Evolutionary conservation across 768 basidiomycete genomes (phyloP).

Genomic region (Trametes elegans): DNA sequence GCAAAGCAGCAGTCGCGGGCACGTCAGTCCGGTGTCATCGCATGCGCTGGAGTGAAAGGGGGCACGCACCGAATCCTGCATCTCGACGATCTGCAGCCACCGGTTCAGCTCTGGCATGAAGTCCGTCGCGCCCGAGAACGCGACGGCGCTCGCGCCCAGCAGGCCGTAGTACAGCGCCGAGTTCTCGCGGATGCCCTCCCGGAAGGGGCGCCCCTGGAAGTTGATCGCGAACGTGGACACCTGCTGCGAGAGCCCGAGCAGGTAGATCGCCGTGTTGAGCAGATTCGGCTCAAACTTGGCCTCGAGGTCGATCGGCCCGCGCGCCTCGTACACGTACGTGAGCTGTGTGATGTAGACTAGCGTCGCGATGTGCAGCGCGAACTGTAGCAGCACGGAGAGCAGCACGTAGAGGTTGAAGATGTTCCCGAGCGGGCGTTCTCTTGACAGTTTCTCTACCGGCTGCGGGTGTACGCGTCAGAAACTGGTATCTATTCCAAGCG

Average conservation of each 20-base stretch:
- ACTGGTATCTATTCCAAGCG: too few species aligned
- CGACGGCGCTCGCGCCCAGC: conserved; percentile 84
- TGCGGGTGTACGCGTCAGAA: conserved; percentile 37
- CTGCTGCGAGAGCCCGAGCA: conserved; percentile 93
- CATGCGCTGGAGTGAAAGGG: background rate
- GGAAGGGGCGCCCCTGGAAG: conserved; percentile 96
- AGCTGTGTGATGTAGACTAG: conserved; percentile 93
- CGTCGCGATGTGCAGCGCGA: conserved; percentile 87
- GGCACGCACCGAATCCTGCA: conserved; percentile 66
- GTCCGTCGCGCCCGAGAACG: conserved; percentile 91
- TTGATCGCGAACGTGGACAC: conserved; percentile 99
- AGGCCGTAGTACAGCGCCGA: conserved; percentile 91
- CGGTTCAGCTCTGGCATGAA: conserved; percentile 93
- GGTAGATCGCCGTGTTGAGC: conserved; percentile 95
- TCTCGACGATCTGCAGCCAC: conserved; percentile 96
- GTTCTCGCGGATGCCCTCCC: conserved; percentile 97
- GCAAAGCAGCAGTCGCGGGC: background rate
- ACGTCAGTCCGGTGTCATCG: background rate
- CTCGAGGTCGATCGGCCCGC: conserved; percentile 84
- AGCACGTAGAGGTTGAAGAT: conserved; percentile 98
- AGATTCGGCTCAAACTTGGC: conserved; percentile 95
- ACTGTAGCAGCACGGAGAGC: conserved; percentile 88
- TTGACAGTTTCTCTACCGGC: conserved; percentile 96
- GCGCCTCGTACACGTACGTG: conserved; percentile 74
- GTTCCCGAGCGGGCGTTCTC: conserved; percentile 90